A percentile compares a stretch with the other conserved stretches of the same genome.
phyloP scores from a whole-genome alignment of 306 rosid genomes.

The Vachellia collinsii region DNA sequence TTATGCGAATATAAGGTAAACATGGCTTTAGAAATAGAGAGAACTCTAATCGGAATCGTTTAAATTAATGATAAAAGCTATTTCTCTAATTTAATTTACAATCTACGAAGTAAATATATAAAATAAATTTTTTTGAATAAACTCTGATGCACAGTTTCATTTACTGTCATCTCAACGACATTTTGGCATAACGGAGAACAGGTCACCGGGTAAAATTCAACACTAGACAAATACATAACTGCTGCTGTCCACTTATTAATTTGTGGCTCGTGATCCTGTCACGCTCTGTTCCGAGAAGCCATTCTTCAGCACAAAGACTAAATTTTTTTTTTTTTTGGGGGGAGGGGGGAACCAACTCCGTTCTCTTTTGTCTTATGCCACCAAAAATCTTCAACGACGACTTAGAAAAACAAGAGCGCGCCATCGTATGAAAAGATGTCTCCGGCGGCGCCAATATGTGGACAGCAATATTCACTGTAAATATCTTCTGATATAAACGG shows the following conservation, averaged over 20 bases:
- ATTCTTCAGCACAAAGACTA: neutral
- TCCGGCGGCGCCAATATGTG: slow-evolving; percentile 12
- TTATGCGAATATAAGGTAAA: too few species aligned
- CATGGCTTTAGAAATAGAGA: neutral
- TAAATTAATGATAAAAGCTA: too few species aligned
- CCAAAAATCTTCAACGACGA: neutral
- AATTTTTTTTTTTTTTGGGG: too few species aligned
- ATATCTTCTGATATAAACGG: slow-evolving; percentile 56
- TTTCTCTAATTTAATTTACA: too few species aligned
- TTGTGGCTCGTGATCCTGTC: neutral
- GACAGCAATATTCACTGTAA: neutral
- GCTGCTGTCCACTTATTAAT: neutral
- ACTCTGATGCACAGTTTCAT: too few species aligned
- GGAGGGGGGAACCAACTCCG: too few species aligned
- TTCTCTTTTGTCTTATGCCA: neutral
- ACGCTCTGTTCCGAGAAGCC: neutral
- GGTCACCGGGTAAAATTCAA: neutral
- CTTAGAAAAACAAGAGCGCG: slow-evolving; percentile 13
- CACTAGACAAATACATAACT: too few species aligned
- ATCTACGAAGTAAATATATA: too few species aligned
- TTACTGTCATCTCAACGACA: too few species aligned
- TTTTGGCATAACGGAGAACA: neutral
- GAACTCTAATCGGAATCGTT: too few species aligned
- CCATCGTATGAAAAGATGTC: slow-evolving; percentile 32
- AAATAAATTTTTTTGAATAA: too few species aligned